Evolutionary conservation across 2,329 filamentous ascomycete species (phyloP).

Genomic region (Sclerotinia trifoliorum): DNA sequence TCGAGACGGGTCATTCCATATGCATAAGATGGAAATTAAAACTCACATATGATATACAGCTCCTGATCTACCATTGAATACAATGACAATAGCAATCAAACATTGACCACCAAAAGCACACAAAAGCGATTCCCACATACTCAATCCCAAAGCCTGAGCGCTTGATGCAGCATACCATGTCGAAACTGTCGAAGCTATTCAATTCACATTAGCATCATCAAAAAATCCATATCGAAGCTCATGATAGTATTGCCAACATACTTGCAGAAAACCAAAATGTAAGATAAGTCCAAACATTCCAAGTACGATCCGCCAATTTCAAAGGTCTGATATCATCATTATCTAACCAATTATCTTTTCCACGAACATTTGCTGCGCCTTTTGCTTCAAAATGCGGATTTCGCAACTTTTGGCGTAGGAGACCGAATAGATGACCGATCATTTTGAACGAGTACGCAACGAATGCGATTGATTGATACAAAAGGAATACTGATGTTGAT

Average conservation of each 20-base stretch:
- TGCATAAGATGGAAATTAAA: not conserved
- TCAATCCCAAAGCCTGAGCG: constrained; percentile 46
- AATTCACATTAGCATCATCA: not conserved
- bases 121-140: constrained; percentile 50
- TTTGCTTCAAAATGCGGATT: constrained; percentile 27
- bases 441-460: not conserved
- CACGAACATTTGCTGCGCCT: constrained; percentile 35
- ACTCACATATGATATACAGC: constrained; percentile 45
- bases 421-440: not conserved
- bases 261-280: constrained; percentile 22
- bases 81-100: constrained; percentile 45
- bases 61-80: constrained; percentile 45
- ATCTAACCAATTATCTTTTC: constrained; percentile 41
- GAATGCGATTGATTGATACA: not conserved
- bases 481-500: not conserved
- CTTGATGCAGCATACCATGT: constrained; percentile 44
- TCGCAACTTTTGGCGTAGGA: constrained; percentile 1
- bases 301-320: constrained; percentile 44
- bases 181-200: constrained; percentile 41
- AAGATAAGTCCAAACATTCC: constrained; percentile 44
- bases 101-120: constrained; percentile 45
- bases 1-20: not conserved
- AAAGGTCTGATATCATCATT: constrained; percentile 46
- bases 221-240: too few species aligned
- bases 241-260: not conserved